These are phyloP conservation scores for Vigna nakashimae DNA, from an alignment of 306 rosid genomes.

Conservation along the genomic window DNA sequence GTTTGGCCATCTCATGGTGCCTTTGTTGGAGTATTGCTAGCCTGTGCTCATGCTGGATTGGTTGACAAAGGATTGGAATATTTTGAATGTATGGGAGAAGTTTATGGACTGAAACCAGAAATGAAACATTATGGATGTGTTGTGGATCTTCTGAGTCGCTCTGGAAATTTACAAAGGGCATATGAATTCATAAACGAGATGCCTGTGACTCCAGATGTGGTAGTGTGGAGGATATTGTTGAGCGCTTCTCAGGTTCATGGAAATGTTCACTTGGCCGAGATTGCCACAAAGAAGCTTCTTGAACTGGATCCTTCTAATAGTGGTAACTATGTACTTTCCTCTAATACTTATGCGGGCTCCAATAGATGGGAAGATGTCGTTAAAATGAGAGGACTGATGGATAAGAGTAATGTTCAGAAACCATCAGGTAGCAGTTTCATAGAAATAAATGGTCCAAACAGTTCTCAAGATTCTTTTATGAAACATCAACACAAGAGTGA, in stretches of 20 bases:
- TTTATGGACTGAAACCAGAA: constrained; percentile 69
- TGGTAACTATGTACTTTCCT: constrained; percentile 76
- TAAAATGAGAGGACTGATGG: constrained; percentile 80
- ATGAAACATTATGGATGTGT: constrained; percentile 85
- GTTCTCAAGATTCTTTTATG: constrained; percentile 40
- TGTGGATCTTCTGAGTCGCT: constrained; percentile 86
- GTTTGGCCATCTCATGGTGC: constrained; percentile 69
- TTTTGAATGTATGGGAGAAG: constrained; percentile 73
- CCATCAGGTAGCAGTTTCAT: constrained; percentile 81
- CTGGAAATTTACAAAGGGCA: constrained; percentile 80
- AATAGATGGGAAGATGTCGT: constrained; percentile 88
- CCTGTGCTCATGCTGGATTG: constrained; percentile 87
- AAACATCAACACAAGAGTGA: constrained; percentile 3
- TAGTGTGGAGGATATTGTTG: constrained; percentile 80
- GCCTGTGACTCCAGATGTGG: constrained; percentile 74
- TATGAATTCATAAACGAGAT: constrained; percentile 67
- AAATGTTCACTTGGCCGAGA: constrained; percentile 74
- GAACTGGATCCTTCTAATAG: constrained; percentile 76
- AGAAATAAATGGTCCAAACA: constrained; percentile 51
- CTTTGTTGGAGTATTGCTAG: constrained; percentile 79
- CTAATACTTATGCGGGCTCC: constrained; percentile 71
- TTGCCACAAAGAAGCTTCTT: constrained; percentile 74
- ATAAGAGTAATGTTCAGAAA: constrained; percentile 65
- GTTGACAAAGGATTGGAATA: constrained; percentile 77
- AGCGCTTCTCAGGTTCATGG: constrained; percentile 84